Percentiles rank a stretch among this genome's conserved stretches.
phyloP scores from a whole-genome alignment of 1,284 basidiomycete genomes.

The Ustilago shanxiensis region DNA sequence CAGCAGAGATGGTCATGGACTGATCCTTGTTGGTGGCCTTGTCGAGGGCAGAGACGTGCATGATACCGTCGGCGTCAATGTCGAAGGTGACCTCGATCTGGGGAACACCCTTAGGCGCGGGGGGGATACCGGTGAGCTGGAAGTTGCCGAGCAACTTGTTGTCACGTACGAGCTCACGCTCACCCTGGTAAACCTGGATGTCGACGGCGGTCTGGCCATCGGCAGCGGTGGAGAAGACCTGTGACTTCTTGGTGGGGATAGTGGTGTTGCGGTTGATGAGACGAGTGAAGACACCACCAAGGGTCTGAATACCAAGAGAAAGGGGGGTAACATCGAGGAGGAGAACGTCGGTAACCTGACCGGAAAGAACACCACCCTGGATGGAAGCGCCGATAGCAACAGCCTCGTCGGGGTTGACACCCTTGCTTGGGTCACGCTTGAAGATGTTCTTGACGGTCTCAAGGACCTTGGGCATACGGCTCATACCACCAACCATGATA shows the following conservation, averaged over 20 bases:
- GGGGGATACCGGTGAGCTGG: conserved; percentile 97
- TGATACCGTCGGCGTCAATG: conserved; percentile 97
- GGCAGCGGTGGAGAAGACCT: conserved; percentile 95
- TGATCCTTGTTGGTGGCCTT: conserved; percentile 98
- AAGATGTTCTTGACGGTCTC: conserved; percentile 94
- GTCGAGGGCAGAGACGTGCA: conserved; percentile 95
- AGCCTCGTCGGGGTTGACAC: conserved; percentile 96
- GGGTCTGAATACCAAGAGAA: conserved; percentile 94
- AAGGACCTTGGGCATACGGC: conserved; percentile 93
- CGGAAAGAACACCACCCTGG: conserved; percentile 94
- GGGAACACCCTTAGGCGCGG: conserved; percentile 96
- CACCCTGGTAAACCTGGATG: conserved; percentile 93
- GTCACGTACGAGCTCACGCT: conserved; percentile 95
- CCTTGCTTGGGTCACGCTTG: conserved; percentile 94
- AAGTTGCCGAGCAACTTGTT: conserved; percentile 99
- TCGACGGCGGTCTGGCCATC: conserved; percentile 83
- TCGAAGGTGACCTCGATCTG: conserved; percentile 99
- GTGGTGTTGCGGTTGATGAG: conserved; percentile 90
- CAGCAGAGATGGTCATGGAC: conserved; percentile 96
- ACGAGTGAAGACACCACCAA: conserved; percentile 96
- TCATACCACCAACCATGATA: conserved; percentile 98
- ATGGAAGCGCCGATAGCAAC: conserved; percentile 93
- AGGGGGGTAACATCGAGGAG: conserved; percentile 95
- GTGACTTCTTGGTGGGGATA: conserved; percentile 99
- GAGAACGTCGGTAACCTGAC: conserved; percentile 95